These are phyloP conservation scores for Lipomyces yamanashiensis DNA, from an alignment of 805 yeast species.

Conservation along the genomic window DNA sequence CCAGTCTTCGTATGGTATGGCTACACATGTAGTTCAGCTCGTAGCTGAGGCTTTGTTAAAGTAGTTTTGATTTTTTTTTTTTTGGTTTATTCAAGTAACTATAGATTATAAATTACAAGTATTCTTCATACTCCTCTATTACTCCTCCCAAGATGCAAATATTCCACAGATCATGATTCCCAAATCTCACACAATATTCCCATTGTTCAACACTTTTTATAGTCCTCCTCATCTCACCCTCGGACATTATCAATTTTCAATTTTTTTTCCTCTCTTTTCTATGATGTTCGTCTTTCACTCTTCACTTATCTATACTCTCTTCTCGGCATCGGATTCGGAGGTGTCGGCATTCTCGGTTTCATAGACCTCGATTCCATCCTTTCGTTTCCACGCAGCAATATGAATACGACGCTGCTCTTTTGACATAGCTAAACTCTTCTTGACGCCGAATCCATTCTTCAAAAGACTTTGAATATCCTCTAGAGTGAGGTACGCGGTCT, in stretches of 20 bases:
- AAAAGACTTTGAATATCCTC: constrained; percentile 88
- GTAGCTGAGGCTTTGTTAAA: constrained; percentile 21
- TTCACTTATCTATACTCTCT: not conserved
- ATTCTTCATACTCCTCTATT: too few relatives aligned
- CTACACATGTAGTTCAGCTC: constrained; percentile 51
- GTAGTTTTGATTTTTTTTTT: too few relatives aligned
- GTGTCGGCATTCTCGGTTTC: not conserved
- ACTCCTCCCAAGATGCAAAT: too few relatives aligned
- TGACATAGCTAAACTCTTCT: constrained; percentile 61
- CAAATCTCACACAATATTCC: too few relatives aligned
- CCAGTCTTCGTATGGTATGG: constrained; percentile 72
- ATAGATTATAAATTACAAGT: not conserved
- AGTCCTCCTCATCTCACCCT: not conserved
- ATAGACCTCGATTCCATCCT: not conserved
- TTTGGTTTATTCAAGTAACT: not conserved
- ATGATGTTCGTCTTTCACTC: not conserved
- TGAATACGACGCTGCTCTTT: constrained; percentile 40
- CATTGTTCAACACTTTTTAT: too few relatives aligned
- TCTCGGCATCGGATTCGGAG: constrained; percentile 3
- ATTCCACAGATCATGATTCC: too few relatives aligned
- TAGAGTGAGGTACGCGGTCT: constrained; percentile 82
- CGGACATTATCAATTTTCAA: not conserved
- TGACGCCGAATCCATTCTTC: constrained; percentile 84
- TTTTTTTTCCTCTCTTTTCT: not conserved
- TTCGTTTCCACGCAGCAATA: constrained; percentile 2